Conservation (phyloP, 768 basidiomycete genomes). For the Serendipita indica region DNA sequence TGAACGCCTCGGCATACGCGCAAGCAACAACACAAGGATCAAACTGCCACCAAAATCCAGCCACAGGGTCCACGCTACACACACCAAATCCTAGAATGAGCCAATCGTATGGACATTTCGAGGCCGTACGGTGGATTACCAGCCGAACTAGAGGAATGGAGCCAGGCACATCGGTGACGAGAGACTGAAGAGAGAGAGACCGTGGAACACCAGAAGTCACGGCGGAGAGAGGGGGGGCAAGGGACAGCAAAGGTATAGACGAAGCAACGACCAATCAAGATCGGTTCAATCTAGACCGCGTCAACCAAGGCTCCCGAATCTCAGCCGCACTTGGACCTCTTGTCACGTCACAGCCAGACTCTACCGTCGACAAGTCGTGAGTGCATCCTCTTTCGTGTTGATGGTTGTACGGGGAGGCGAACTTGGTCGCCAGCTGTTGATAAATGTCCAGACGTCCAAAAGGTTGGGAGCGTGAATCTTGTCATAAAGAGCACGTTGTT, state of each 20-base stretch:
- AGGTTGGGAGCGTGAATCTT: neutral
- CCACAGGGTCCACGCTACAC: too few species aligned
- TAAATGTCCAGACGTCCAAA: neutral
- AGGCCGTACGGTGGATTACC: too few species aligned
- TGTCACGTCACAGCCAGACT: too few species aligned
- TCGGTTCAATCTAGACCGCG: neutral
- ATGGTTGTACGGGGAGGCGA: neutral
- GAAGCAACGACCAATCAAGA: neutral
- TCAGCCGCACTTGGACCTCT: too few species aligned
- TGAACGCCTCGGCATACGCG: constrained; percentile 8
- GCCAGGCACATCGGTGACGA: neutral
- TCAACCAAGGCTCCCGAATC: neutral
- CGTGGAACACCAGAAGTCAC: neutral
- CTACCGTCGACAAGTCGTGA: too few species aligned
- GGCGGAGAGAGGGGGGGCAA: too few species aligned
- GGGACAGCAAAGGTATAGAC: too few species aligned
- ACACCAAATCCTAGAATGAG: too few species aligned
- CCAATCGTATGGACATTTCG: too few species aligned
- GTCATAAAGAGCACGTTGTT: constrained; percentile 1
- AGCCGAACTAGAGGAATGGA: neutral
- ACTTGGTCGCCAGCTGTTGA: neutral
- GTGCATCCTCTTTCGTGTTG: too few species aligned
- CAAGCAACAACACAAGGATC: neutral
- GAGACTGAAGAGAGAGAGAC: neutral
- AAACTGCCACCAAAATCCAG: neutral